A percentile compares a stretch with the other conserved stretches of the same genome.
These are phyloP conservation scores for Yamadazyma pseudoaaseri DNA, from an alignment of 1,139 yeast species.

Conservation along the genomic window DNA sequence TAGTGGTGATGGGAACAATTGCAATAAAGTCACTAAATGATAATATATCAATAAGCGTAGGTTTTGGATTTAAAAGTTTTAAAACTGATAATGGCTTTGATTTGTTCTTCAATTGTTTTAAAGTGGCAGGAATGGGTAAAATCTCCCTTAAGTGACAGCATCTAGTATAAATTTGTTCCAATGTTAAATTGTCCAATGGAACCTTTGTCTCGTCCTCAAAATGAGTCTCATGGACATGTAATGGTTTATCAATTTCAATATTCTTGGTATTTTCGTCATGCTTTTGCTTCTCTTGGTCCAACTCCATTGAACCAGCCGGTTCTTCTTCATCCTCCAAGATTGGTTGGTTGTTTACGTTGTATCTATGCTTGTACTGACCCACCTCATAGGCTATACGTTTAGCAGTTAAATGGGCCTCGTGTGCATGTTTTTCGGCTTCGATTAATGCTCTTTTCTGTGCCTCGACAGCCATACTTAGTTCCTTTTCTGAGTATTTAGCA, in stretches of 20 bases:
- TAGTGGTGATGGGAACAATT: conserved; percentile 74
- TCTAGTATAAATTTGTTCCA: conserved; percentile 79
- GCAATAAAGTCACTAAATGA: conserved; percentile 88
- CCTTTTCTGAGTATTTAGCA: conserved; percentile 46
- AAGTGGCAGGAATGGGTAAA: conserved; percentile 86
- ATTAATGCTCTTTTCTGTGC: conserved; percentile 52
- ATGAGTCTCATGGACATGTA: conserved; percentile 67
- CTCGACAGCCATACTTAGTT: conserved; percentile 55
- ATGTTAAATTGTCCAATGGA: conserved; percentile 32
- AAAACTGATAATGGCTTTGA: conserved; percentile 72
- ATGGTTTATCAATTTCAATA: conserved; percentile 52
- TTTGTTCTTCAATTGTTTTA: conserved; percentile 79
- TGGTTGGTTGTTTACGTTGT: conserved; percentile 7
- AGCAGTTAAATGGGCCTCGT: conserved; percentile 73
- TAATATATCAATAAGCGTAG: conserved; percentile 83
- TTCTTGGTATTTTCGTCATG: conserved; percentile 15
- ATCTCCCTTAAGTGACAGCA: conserved; percentile 94
- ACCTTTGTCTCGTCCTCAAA: conserved; percentile 34
- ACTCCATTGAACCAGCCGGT: conserved; percentile 13
- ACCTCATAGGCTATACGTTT: conserved; percentile 68
- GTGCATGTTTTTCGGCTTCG: conserved; percentile 71
- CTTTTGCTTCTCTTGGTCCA: conserved; percentile 14
- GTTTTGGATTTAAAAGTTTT: conserved; percentile 83
- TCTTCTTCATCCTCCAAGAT: conserved; percentile 17
- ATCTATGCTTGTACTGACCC: conserved; percentile 30